Conservation (phyloP, 768 basidiomycete genomes). For the Agaricus blazei region DNA sequence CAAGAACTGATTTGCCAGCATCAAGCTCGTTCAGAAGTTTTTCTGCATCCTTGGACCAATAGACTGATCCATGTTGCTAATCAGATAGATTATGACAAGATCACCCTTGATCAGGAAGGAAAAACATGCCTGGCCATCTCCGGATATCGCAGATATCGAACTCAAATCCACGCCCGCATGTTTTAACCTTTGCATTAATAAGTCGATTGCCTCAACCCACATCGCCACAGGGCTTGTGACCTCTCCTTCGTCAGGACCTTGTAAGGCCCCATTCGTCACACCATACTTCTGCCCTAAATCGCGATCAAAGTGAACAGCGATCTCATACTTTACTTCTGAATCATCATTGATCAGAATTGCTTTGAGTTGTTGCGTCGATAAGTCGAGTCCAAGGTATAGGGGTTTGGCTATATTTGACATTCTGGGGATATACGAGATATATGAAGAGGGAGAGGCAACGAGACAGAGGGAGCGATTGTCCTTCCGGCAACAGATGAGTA, state of each 20-base stretch:
- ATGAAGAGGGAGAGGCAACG: background rate
- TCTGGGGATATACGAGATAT: background rate
- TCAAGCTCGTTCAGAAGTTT: conserved; percentile 49
- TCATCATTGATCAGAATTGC: conserved; percentile 62
- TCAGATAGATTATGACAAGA: background rate
- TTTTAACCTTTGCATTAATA: conserved; percentile 62
- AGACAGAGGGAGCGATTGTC: background rate
- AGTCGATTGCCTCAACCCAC: conserved; percentile 84
- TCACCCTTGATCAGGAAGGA: background rate
- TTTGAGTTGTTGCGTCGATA: conserved; percentile 84
- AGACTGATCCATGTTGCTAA: conserved; percentile 86
- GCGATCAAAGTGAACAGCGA: conserved; percentile 72
- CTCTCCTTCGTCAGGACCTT: conserved; percentile 62
- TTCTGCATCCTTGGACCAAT: conserved; percentile 63
- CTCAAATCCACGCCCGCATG: conserved; percentile 52
- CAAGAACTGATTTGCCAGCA: conserved; percentile 40
- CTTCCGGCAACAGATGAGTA: background rate
- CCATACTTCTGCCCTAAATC: conserved; percentile 64
- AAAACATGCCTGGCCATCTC: conserved; percentile 66
- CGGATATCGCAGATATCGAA: conserved; percentile 61
- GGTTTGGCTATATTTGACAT: conserved; percentile 12
- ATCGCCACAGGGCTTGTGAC: conserved; percentile 78
- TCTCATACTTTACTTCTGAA: conserved; percentile 57
- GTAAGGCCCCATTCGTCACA: conserved; percentile 61
- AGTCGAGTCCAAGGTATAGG: conserved; percentile 76